These are phyloP conservation scores for Purpureocillium takamizusanense DNA, from an alignment of 2,329 filamentous ascomycete genomes.

Conservation along the genomic window DNA sequence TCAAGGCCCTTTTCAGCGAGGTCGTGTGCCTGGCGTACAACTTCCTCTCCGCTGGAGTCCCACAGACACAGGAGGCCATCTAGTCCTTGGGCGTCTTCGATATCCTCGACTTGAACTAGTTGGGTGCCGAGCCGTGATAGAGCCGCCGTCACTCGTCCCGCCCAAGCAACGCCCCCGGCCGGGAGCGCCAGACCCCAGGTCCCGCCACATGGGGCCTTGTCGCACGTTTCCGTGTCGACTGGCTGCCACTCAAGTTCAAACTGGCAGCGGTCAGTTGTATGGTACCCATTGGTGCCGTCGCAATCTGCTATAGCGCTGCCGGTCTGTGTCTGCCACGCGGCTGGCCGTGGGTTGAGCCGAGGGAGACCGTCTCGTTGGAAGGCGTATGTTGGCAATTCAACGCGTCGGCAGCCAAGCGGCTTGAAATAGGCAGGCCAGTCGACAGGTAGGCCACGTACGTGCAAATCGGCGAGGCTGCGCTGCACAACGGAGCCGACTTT, in stretches of 20 bases:
- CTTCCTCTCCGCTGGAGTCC: conserved; percentile 3
- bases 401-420: conserved; percentile 14
- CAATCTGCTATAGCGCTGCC: too few species aligned
- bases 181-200: conserved; percentile 5
- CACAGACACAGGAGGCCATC: conserved; percentile 7
- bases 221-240: too few species aligned
- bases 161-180: conserved; percentile 1
- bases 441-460: conserved; percentile 14
- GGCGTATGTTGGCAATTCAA: conserved; percentile 20
- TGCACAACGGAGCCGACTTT: conserved; percentile 10
- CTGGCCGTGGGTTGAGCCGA: too few species aligned
- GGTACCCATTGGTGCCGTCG: too few species aligned
- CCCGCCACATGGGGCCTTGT: not conserved
- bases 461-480: conserved; percentile 12
- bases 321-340: too few species aligned
- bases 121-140: not conserved
- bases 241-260: too few species aligned
- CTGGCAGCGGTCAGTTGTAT: too few species aligned
- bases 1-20: not conserved
- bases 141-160: not conserved
- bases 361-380: conserved; percentile 15
- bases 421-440: conserved; percentile 20
- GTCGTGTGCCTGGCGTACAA: not conserved
- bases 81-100: conserved; percentile 3
- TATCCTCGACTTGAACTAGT: conserved; percentile 3